Percentiles rank a stretch among this genome's conserved stretches.
phyloP scores from a whole-genome alignment of 2,329 filamentous ascomycete species.

The Leptosphaerulina australis region DNA sequence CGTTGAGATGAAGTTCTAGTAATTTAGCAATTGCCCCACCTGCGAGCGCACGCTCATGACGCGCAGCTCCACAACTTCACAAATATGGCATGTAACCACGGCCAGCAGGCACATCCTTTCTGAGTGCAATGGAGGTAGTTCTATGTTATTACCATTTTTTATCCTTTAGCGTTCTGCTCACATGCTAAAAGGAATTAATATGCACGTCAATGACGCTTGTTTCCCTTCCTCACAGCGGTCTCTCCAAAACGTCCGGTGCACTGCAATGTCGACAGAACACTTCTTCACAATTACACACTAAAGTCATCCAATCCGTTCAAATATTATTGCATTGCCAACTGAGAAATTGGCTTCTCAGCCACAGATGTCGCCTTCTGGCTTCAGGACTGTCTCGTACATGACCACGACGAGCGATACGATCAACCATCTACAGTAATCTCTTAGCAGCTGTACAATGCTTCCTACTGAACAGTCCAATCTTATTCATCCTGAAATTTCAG shows the following conservation, averaged over 20 bases:
- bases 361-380: conserved; percentile 3
- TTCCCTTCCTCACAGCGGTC: too few relatives aligned
- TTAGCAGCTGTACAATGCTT: conserved; percentile 2
- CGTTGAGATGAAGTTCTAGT: conserved; percentile 9
- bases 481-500: conserved; percentile 8
- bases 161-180: neutral
- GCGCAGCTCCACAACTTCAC: conserved; percentile 6
- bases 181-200: too few relatives aligned
- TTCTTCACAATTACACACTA: too few relatives aligned
- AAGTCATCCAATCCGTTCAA: neutral
- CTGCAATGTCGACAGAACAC: too few relatives aligned
- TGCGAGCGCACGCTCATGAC: conserved; percentile 14
- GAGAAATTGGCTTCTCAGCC: neutral
- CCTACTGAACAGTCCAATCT: neutral
- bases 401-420: conserved; percentile 1
- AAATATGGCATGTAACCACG: neutral
- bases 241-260: too few relatives aligned
- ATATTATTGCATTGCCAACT: too few relatives aligned
- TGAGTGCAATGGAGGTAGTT: too few relatives aligned
- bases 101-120: neutral
- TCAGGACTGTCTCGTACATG: conserved; percentile 14
- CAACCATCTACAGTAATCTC: neutral
- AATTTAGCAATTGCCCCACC: conserved; percentile 16
- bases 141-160: neutral
- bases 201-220: too few relatives aligned